A percentile compares a stretch with the other conserved stretches of the same genome.
These are phyloP conservation scores for Schwanniomyces vanrijiae DNA, from an alignment of 805 yeast species.

Conservation along the genomic window DNA sequence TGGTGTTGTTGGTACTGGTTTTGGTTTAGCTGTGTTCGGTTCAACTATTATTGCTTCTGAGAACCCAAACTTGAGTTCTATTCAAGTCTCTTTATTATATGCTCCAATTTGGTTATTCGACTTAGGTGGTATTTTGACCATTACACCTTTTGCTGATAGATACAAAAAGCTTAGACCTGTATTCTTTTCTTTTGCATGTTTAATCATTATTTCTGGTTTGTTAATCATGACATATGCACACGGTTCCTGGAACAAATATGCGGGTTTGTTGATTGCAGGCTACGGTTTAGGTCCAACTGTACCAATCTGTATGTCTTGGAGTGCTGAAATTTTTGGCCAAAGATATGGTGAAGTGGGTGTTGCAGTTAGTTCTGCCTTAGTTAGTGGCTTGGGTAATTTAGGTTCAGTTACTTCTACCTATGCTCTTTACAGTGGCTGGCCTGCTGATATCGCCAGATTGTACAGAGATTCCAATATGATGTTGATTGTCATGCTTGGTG, in stretches of 20 bases:
- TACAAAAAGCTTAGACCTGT: constrained; percentile 58
- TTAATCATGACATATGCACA: constrained; percentile 74
- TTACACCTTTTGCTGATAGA: constrained; percentile 81
- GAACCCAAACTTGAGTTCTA: constrained; percentile 61
- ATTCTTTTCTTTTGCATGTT: constrained; percentile 61
- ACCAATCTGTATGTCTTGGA: constrained; percentile 83
- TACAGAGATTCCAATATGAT: constrained; percentile 80
- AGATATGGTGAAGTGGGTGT: constrained; percentile 81
- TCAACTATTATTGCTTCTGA: constrained; percentile 69
- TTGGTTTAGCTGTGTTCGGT: constrained; percentile 82
- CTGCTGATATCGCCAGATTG: constrained; percentile 62
- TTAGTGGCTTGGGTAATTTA: constrained; percentile 77
- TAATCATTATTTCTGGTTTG: constrained; percentile 72
- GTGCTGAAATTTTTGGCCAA: constrained; percentile 70
- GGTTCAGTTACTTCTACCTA: constrained; percentile 86
- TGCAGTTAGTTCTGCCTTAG: constrained; percentile 80
- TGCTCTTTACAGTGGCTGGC: constrained; percentile 87
- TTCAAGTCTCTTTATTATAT: constrained; percentile 69
- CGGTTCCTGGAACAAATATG: constrained; percentile 75
- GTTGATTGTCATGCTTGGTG: constrained; percentile 73
- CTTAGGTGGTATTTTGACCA: constrained; percentile 64
- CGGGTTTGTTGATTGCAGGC: constrained; percentile 78
- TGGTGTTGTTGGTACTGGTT: constrained; percentile 92
- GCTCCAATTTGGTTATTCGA: constrained; percentile 94
- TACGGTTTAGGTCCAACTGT: constrained; percentile 91